Base-by-base conservation (phyloP, 2,329 filamentous ascomycete genomes). In the Penicillium sp. region DNA sequence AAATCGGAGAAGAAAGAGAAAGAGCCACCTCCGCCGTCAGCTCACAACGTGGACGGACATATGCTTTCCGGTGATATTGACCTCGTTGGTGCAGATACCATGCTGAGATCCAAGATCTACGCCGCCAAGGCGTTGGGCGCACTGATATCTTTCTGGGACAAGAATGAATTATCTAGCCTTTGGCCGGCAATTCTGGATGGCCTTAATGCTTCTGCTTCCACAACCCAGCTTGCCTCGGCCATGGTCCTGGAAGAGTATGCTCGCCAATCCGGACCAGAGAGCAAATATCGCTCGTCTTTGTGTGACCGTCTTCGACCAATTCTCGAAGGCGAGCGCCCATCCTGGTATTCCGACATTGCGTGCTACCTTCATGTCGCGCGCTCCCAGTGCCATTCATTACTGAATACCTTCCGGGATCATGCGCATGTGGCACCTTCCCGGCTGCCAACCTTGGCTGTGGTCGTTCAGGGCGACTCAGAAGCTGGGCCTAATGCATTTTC, bases 41-140 rank as follows among this genome's bases (percentile, higher is more conserved):
- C 85, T 1, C 93, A 98, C 69, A 95, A 98, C 67, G 88, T 98
- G 17, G 93, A 98, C 66, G 93, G 90, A 9, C 90, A 95, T 59
- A 96, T 98, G 85, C 89, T 98, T 75, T 87, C 91, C 65, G 93
- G 94, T 45, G 94, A 98, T 62, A 84, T 97, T 41, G 94, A 98
- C 64, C 77, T 98, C 37, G 90, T 98, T 24, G 90, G 93, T 29
- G 80, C 86, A 61, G 93, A 98, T 53, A 84, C 84, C 6, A 81
- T 98, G 68, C 82, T 97, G 43, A 83, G 91, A 53, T 95, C 90
- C 7, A 87, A 91, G 58, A 84, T 94, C n/a, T 86, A 82, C 52
- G 88, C 90, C 12, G 87, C 91, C 19, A 83, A 80, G 62, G 93
- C 93, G 2, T 82, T 98, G 69, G 93, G 91, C 31, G 79, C 88